These are phyloP conservation scores for Nicotiana attenuata DNA, from an alignment of 257 asterid genomes.

Conservation along the genomic window DNA sequence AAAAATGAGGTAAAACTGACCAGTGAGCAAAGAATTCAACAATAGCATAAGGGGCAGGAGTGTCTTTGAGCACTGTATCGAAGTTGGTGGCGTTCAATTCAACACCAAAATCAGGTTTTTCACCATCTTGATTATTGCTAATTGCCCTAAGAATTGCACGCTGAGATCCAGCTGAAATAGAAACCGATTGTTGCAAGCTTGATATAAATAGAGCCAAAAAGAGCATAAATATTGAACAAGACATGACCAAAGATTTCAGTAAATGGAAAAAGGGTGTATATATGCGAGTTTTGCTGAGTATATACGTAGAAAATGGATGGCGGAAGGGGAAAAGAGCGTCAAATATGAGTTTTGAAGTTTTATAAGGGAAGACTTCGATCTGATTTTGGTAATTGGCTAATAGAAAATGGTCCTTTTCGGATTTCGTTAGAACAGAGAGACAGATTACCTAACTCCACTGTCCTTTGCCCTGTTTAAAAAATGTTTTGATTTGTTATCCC, in stretches of 20 bases:
- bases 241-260: neutral
- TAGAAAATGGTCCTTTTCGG: too few species aligned
- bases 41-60: slow-evolving; percentile 71
- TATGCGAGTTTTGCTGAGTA: too few species aligned
- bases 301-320: too few species aligned
- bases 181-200: neutral
- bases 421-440: too few species aligned
- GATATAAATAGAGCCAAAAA: neutral
- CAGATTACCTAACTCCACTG: too few species aligned
- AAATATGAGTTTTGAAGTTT: too few species aligned
- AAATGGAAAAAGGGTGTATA: too few species aligned
- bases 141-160: slow-evolving; percentile 34
- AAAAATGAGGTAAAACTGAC: slow-evolving; percentile 29
- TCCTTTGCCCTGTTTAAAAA: too few species aligned
- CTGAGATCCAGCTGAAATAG: slow-evolving; percentile 14
- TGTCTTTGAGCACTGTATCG: slow-evolving; percentile 55
- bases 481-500: too few species aligned
- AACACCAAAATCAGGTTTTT: slow-evolving; percentile 47
- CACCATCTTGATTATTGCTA: slow-evolving; percentile 12
- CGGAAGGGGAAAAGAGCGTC: too few species aligned
- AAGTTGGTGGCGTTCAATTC: slow-evolving; percentile 71
- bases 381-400: too few species aligned
- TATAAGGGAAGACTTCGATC: too few species aligned
- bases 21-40: slow-evolving; percentile 90
- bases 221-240: neutral